These are phyloP conservation scores for Aurantiochytrium sp. DNA, from an alignment of 108 stramenopile species.

Conservation along the genomic window DNA sequence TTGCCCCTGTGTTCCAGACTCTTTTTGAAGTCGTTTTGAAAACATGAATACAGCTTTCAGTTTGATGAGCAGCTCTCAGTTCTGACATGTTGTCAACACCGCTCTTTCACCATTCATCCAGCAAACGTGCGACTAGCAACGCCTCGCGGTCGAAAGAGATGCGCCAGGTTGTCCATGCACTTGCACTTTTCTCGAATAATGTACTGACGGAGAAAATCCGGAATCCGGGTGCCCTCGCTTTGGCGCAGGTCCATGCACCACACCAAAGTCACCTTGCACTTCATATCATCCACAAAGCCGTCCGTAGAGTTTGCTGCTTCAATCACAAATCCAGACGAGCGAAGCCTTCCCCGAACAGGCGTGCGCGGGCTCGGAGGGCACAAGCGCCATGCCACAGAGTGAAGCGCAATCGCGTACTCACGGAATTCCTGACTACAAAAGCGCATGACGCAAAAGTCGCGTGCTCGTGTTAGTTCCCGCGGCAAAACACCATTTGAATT, in stretches of 20 bases:
- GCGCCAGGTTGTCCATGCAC: not conserved
- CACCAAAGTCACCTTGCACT: not conserved
- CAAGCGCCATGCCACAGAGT: not conserved
- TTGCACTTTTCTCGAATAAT: conserved; percentile 1
- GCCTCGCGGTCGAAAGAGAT: not conserved
- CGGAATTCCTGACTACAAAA: not conserved
- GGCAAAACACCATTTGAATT: not conserved
- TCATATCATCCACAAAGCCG: not conserved
- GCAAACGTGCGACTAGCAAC: too few species aligned
- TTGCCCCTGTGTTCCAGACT: too few species aligned
- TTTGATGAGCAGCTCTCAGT: too few species aligned
- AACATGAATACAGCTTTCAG: too few species aligned
- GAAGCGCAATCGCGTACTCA: not conserved
- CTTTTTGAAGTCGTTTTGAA: too few species aligned
- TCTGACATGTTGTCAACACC: too few species aligned
- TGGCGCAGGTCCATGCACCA: not conserved
- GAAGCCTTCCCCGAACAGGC: not conserved
- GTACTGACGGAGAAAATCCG: not conserved
- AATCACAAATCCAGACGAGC: not conserved
- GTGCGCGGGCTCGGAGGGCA: not conserved
- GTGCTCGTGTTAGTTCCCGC: not conserved
- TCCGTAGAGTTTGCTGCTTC: not conserved
- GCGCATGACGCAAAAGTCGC: not conserved
- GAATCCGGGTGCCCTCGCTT: not conserved
- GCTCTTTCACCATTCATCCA: too few species aligned